Evolutionary conservation across 2,329 filamentous ascomycete genomes (phyloP).

Genomic region (Torrubiella hemipterigena): DNA sequence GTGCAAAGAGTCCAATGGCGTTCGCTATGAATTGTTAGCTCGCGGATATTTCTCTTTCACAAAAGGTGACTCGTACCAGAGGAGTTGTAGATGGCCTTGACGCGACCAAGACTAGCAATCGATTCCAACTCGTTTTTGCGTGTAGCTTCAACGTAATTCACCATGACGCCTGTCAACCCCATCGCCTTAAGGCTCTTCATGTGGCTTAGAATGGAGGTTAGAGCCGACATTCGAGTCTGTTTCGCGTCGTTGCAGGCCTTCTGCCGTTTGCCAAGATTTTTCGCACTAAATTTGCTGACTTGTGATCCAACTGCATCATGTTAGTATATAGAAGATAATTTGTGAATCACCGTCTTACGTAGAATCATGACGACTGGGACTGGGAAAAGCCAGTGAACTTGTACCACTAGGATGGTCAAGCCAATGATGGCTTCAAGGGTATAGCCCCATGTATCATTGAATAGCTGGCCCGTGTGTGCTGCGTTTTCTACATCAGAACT

Average conservation of each 20-base stretch:
- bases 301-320: slow-evolving; percentile 23
- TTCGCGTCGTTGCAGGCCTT: slow-evolving; percentile 27
- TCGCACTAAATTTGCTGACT: slow-evolving; percentile 26
- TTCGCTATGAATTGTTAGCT: slow-evolving; percentile 2
- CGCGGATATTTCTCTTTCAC: neutral
- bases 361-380: slow-evolving; percentile 27
- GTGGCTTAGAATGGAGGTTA: slow-evolving; percentile 18
- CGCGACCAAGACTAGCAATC: slow-evolving; percentile 1
- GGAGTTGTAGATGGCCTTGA: slow-evolving; percentile 5
- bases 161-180: slow-evolving; percentile 2
- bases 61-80: neutral
- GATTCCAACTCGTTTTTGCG: slow-evolving; percentile 1
- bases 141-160: slow-evolving; percentile 1
- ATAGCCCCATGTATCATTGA: slow-evolving; percentile 30
- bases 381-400: slow-evolving; percentile 30
- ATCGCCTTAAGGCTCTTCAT: slow-evolving; percentile 6
- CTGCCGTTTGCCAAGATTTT: slow-evolving; percentile 20
- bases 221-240: slow-evolving; percentile 24
- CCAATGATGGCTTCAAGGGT: slow-evolving; percentile 28
- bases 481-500: slow-evolving; percentile 27
- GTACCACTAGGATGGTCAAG: slow-evolving; percentile 20
- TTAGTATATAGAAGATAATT: neutral
- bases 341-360: slow-evolving; percentile 16
- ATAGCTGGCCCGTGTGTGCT: slow-evolving; percentile 18
- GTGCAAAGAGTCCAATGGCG: slow-evolving; percentile 3